A percentile compares a stretch with the other conserved stretches of the same genome.
Evolutionary conservation across 2,329 filamentous ascomycete genomes (phyloP).

Genomic region (Sclerotinia minor): DNA sequence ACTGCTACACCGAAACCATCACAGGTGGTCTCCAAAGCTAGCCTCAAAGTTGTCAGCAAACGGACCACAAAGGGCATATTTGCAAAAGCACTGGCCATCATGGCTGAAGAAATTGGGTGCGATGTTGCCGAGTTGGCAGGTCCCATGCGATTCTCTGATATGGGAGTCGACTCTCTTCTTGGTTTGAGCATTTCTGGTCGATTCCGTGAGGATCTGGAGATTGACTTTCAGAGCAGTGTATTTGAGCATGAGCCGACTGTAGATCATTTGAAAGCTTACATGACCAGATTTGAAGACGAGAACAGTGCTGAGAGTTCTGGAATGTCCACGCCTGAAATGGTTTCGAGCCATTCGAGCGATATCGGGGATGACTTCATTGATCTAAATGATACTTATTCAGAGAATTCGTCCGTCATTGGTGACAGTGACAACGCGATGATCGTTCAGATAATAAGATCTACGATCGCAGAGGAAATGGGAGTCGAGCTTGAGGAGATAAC

Average conservation of each 20-base stretch:
- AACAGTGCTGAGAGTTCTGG: constrained; percentile 10
- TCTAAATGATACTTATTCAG: constrained; percentile 7
- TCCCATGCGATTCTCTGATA: constrained; percentile 54
- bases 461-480: constrained; percentile 26
- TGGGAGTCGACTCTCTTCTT: constrained; percentile 62
- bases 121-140: constrained; percentile 56
- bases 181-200: constrained; percentile 56
- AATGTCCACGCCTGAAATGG: constrained; percentile 19
- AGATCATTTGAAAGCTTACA: constrained; percentile 25
- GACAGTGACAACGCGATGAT: constrained; percentile 17
- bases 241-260: constrained; percentile 43
- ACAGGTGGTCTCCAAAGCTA: background rate
- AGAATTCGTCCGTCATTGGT: background rate
- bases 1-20: background rate
- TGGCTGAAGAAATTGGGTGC: constrained; percentile 57
- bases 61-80: constrained; percentile 26
- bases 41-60: constrained; percentile 36
- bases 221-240: constrained; percentile 52
- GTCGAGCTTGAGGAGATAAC: constrained; percentile 25
- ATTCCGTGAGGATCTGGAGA: constrained; percentile 56
- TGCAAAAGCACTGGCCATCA: constrained; percentile 51
- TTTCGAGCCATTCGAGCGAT: constrained; percentile 11
- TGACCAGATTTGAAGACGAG: constrained; percentile 22
- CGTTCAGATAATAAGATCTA: constrained; percentile 29
- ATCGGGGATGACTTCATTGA: constrained; percentile 15